Evolutionary conservation across 768 basidiomycete genomes (phyloP).

Genomic region (Sutorius australiensis): DNA sequence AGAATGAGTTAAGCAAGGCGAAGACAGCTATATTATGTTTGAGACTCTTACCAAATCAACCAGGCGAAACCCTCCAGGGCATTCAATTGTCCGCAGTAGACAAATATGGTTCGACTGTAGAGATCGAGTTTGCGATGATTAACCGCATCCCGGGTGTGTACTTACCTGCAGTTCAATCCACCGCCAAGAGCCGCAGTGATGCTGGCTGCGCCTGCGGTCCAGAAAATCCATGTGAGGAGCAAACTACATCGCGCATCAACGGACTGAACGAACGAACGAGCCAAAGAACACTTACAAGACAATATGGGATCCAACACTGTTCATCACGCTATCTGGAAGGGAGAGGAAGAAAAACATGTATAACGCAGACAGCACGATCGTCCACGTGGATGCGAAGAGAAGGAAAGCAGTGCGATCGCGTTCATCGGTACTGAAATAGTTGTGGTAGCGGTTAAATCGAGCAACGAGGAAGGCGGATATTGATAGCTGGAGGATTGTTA

Average conservation of each 20-base stretch:
- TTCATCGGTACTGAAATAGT: slow-evolving; percentile 45
- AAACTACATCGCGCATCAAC: slow-evolving; percentile 41
- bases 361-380: slow-evolving; percentile 48
- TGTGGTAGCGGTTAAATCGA: slow-evolving; percentile 53
- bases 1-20: background rate
- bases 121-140: background rate
- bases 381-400: slow-evolving; percentile 73
- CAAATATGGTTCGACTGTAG: slow-evolving; percentile 38
- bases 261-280: background rate
- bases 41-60: slow-evolving; percentile 56
- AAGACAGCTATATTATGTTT: background rate
- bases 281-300: slow-evolving; percentile 47
- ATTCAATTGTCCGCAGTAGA: slow-evolving; percentile 75
- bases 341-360: slow-evolving; percentile 55
- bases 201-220: slow-evolving; percentile 70
- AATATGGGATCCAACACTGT: slow-evolving; percentile 61
- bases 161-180: slow-evolving; percentile 64
- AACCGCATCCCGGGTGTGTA: background rate
- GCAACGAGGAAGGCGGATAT: slow-evolving; percentile 72
- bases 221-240: slow-evolving; percentile 69
- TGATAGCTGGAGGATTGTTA: slow-evolving; percentile 43
- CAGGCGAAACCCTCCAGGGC: slow-evolving; percentile 74
- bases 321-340: slow-evolving; percentile 45
- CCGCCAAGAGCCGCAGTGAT: slow-evolving; percentile 67
- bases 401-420: slow-evolving; percentile 64